These are phyloP conservation scores for Myotisia sp. DNA, from an alignment of 2,329 filamentous ascomycete genomes.

Conservation along the genomic window DNA sequence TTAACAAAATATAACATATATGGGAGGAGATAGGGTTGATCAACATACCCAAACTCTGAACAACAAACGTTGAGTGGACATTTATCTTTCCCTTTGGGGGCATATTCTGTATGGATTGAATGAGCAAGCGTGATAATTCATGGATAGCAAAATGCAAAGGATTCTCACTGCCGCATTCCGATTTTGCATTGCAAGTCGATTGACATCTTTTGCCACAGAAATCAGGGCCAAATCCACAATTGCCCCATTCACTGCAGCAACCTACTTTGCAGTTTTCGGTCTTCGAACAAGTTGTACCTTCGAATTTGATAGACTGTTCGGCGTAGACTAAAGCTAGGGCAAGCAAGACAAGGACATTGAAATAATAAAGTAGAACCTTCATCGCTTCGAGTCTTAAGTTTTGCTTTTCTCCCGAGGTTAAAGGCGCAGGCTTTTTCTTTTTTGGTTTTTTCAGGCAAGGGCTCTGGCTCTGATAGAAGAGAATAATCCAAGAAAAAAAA, in stretches of 20 bases:
- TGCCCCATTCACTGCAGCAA: constrained; percentile 2
- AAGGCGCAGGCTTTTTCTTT: too few relatives aligned
- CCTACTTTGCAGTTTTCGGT: constrained; percentile 1
- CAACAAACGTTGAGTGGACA: constrained; percentile 30
- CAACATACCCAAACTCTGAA: constrained; percentile 17
- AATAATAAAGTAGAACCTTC: too few relatives aligned
- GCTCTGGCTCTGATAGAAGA: too few relatives aligned
- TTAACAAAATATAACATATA: not conserved
- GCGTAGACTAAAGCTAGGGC: too few relatives aligned
- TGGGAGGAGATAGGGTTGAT: too few relatives aligned
- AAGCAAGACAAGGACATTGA: too few relatives aligned
- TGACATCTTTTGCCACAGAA: constrained; percentile 2
- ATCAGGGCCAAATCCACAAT: constrained; percentile 3
- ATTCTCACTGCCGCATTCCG: constrained; percentile 20
- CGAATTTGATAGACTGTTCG: too few relatives aligned
- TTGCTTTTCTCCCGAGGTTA: too few relatives aligned
- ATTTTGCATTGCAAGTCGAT: constrained; percentile 18
- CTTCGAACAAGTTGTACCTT: constrained; percentile 3
- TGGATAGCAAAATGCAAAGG: not conserved
- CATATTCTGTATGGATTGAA: not conserved
- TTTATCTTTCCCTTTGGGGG: constrained; percentile 5
- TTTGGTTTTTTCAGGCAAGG: too few relatives aligned
- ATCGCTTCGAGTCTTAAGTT: too few relatives aligned
- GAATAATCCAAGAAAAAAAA: too few relatives aligned
- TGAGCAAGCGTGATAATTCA: not conserved